Percentiles rank a stretch among this genome's conserved stretches.
Evolutionary conservation across 768 basidiomycete genomes (phyloP).

Genomic region (Hygrocybe coccinea): DNA sequence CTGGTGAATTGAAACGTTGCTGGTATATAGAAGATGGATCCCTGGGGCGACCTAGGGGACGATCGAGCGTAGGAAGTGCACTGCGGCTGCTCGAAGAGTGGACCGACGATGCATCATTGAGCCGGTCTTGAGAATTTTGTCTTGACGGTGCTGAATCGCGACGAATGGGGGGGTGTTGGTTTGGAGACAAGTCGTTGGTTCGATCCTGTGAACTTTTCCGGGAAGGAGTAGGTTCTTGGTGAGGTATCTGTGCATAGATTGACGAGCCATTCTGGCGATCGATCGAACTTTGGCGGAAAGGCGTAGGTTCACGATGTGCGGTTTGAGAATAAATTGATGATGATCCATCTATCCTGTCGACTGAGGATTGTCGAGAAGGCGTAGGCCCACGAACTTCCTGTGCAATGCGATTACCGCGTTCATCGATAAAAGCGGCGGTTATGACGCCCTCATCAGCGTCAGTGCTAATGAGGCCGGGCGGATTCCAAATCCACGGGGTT

Average conservation of each 20-base stretch:
- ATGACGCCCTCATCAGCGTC: slow-evolving; percentile 18
- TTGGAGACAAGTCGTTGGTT: background rate
- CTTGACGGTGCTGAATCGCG: slow-evolving; percentile 5
- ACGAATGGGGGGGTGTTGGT: background rate
- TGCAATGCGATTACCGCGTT: slow-evolving; percentile 11
- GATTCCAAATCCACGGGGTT: slow-evolving; percentile 77
- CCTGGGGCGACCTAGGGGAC: slow-evolving; percentile 5
- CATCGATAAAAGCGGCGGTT: slow-evolving; percentile 11
- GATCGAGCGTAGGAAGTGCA: background rate
- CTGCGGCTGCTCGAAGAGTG: background rate
- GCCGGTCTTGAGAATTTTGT: slow-evolving; percentile 4
- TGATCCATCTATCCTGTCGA: background rate
- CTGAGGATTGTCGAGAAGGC: slow-evolving; percentile 2
- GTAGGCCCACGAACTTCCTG: slow-evolving; percentile 16
- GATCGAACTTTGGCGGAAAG: background rate
- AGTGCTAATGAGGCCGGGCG: slow-evolving; percentile 39
- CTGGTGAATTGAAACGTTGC: slow-evolving; percentile 5
- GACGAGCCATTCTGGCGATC: background rate
- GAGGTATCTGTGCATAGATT: background rate
- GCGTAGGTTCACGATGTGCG: background rate
- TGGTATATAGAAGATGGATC: slow-evolving; percentile 7
- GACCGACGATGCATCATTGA: background rate
- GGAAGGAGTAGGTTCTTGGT: background rate
- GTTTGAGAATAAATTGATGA: background rate
- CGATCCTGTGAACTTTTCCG: slow-evolving; percentile 1